phyloP scores from a whole-genome alignment of 495 filamentous ascomycete species.

The Pyronema omphalodes region DNA sequence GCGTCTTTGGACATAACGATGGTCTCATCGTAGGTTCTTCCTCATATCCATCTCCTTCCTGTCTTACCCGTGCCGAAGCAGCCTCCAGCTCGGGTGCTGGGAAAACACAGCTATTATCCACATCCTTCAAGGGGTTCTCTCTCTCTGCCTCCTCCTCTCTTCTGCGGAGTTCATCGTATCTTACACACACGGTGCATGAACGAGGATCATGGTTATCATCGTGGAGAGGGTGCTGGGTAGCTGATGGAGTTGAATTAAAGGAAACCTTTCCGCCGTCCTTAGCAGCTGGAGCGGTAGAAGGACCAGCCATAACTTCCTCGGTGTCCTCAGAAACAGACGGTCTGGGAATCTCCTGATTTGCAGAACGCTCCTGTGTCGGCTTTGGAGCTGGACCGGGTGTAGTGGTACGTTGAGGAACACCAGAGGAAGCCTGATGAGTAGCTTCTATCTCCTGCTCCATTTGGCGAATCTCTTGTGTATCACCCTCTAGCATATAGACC shows the following conservation, averaged over 20 bases:
- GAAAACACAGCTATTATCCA: slow-evolving; percentile 20
- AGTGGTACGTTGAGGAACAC: background rate
- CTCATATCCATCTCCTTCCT: slow-evolving; percentile 8
- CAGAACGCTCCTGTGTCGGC: too few species aligned
- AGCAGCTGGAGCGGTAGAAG: too few species aligned
- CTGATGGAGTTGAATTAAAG: background rate
- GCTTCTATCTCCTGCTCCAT: background rate
- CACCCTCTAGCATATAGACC: slow-evolving; percentile 3
- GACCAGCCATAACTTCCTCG: too few species aligned
- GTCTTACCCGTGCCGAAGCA: slow-evolving; percentile 5
- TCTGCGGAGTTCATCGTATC: slow-evolving; percentile 10
- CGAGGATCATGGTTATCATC: slow-evolving; percentile 13
- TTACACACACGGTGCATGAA: slow-evolving; percentile 20
- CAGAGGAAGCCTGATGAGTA: background rate
- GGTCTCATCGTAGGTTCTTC: slow-evolving; percentile 20
- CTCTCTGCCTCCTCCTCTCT: slow-evolving; percentile 12
- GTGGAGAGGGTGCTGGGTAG: background rate
- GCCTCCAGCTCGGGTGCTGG: slow-evolving; percentile 16
- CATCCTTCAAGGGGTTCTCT: slow-evolving; percentile 21
- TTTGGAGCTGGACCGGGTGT: too few species aligned
- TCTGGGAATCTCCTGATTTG: too few species aligned
- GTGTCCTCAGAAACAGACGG: too few species aligned
- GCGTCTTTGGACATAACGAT: slow-evolving; percentile 14
- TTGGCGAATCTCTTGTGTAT: background rate
- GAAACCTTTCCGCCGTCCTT: too few species aligned